These are phyloP conservation scores for Botryosphaeria dothidea DNA, from an alignment of 2,329 filamentous ascomycete genomes.

Conservation along the genomic window DNA sequence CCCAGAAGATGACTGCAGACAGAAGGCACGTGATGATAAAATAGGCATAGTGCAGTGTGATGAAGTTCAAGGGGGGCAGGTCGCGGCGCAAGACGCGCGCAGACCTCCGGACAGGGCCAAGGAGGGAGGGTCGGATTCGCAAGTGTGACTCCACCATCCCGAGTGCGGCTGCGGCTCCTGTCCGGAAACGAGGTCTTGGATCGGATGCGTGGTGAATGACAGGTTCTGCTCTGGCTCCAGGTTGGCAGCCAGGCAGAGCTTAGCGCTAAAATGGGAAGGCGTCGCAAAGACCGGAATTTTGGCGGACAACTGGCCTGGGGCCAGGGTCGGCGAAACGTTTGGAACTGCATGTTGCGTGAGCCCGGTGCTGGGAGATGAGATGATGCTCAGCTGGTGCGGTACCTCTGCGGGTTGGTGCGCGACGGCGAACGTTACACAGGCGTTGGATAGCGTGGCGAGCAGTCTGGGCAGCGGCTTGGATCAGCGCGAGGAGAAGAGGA, in stretches of 20 bases:
- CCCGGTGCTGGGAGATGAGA: neutral
- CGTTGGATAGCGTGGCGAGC: neutral
- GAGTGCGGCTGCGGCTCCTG: conserved; percentile 19
- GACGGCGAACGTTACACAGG: conserved; percentile 4
- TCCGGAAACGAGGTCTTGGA: conserved; percentile 8
- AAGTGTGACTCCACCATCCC: conserved; percentile 21
- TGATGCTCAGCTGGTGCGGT: no score
- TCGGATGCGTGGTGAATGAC: conserved; percentile 11
- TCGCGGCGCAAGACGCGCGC: conserved; percentile 22
- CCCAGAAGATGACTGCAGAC: conserved; percentile 63
- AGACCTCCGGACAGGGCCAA: conserved; percentile 24
- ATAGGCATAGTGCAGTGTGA: conserved; percentile 67
- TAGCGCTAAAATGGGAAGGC: neutral
- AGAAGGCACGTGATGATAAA: conserved; percentile 60
- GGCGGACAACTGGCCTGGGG: neutral
- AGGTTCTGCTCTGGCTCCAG: conserved; percentile 16
- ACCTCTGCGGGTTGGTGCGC: neutral
- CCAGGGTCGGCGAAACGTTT: neutral
- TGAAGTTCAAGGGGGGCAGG: conserved; percentile 57
- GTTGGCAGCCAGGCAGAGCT: conserved; percentile 17
- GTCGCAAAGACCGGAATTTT: conserved; percentile 1
- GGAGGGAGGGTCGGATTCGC: conserved; percentile 19
- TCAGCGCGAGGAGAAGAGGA: neutral
- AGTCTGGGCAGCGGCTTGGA: neutral
- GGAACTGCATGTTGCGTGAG: neutral